These are phyloP conservation scores for Panicum miliaceum DNA, from an alignment of 176 grass and related monocot species.

Conservation along the genomic window DNA sequence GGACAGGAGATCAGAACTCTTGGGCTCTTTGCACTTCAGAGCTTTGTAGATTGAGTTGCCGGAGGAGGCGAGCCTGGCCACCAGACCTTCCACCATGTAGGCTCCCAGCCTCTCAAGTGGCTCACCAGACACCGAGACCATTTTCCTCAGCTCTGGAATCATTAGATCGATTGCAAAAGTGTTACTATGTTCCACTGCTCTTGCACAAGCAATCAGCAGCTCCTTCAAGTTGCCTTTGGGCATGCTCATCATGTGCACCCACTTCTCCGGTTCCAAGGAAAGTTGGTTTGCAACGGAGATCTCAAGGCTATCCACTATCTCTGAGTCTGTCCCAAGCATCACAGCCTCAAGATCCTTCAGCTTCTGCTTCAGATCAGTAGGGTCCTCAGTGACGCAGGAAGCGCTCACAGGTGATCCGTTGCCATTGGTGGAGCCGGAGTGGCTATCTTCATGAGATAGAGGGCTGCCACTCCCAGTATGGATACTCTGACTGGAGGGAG, in stretches of 20 bases:
- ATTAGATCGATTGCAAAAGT: slow-evolving; percentile 45
- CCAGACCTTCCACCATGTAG: slow-evolving; percentile 95
- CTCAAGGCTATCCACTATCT: slow-evolving; percentile 54
- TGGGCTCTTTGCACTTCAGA: slow-evolving; percentile 90
- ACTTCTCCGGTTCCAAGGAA: slow-evolving; percentile 51
- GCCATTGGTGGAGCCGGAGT: slow-evolving; percentile 47
- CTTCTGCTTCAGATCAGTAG: slow-evolving; percentile 71
- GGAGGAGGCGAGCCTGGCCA: slow-evolving; percentile 71
- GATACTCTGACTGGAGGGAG: slow-evolving; percentile 53
- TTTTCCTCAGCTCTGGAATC: slow-evolving; percentile 71
- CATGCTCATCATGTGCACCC: slow-evolving; percentile 57
- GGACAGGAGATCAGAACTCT: slow-evolving; percentile 81
- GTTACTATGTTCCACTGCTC: slow-evolving; percentile 75
- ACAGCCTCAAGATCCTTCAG: slow-evolving; percentile 76
- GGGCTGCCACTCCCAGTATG: slow-evolving; percentile 55
- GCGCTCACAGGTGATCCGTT: slow-evolving; percentile 60
- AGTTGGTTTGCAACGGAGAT: slow-evolving; percentile 37
- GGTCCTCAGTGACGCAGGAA: slow-evolving; percentile 83
- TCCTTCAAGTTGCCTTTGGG: slow-evolving; percentile 72
- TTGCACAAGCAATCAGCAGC: slow-evolving; percentile 74
- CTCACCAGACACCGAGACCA: slow-evolving; percentile 89
- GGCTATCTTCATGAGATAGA: slow-evolving; percentile 52
- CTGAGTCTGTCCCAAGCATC: slow-evolving; percentile 80
- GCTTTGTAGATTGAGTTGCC: slow-evolving; percentile 95
- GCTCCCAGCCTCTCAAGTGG: slow-evolving; percentile 80